Evolutionary conservation across 2,329 filamentous ascomycete genomes (phyloP).

Genomic region (Colletotrichum sansevieriae): DNA sequence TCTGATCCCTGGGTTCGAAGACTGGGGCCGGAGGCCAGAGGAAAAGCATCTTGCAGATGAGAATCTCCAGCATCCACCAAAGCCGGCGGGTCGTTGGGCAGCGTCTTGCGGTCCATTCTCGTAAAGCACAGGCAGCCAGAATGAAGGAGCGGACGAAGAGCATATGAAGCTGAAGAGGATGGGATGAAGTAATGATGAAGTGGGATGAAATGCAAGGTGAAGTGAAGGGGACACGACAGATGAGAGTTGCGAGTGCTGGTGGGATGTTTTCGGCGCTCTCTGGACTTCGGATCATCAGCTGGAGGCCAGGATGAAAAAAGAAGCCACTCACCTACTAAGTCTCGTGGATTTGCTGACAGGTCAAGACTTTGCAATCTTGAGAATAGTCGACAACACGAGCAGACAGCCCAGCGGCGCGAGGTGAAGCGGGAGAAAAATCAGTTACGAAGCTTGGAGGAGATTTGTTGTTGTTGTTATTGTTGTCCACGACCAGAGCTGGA

Average conservation of each 20-base stretch:
- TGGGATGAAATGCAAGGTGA: background rate
- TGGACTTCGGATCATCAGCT: background rate
- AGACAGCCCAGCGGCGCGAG: background rate
- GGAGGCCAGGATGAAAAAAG: fast-evolving
- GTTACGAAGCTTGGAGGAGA: background rate
- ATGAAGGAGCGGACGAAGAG: background rate
- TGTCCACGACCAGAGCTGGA: background rate
- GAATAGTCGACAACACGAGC: background rate
- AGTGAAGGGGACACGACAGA: background rate
- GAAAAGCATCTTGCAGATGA: background rate
- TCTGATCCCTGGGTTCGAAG: background rate
- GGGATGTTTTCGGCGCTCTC: background rate
- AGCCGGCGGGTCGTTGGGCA: background rate
- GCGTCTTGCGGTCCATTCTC: background rate
- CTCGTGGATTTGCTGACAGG: background rate
- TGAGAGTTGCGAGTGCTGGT: background rate
- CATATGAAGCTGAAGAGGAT: background rate
- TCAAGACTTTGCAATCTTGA: background rate
- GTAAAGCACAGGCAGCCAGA: background rate
- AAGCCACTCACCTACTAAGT: background rate
- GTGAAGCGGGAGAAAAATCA: background rate
- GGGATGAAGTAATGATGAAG: background rate
- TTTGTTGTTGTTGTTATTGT: background rate
- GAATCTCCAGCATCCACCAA: background rate
- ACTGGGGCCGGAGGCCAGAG: background rate